Percentiles rank a stretch among this genome's conserved stretches.
Evolutionary conservation across 1,284 basidiomycete species (phyloP).

Genomic region (Sanghuangporus weigelae): DNA sequence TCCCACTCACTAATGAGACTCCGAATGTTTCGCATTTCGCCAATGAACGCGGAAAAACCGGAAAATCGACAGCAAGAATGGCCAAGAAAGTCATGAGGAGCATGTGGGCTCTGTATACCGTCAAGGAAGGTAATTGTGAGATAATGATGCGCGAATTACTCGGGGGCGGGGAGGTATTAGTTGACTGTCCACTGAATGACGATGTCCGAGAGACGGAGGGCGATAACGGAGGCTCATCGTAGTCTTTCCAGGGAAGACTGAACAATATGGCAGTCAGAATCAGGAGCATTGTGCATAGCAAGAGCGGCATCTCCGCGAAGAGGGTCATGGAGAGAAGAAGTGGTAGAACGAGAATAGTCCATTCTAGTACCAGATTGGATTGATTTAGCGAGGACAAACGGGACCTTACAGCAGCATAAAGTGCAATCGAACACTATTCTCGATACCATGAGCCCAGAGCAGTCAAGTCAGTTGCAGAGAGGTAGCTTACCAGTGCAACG

Average conservation of each 20-base stretch:
- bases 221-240: conserved; percentile 2
- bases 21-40: conserved; percentile 96
- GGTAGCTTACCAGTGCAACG: conserved; percentile 64
- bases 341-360: conserved; percentile 64
- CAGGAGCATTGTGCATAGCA: conserved; percentile 48
- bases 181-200: conserved; percentile 16
- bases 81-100: conserved; percentile 88
- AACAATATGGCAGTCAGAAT: conserved; percentile 25
- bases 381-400: conserved; percentile 35
- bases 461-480: conserved; percentile 8
- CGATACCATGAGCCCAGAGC: conserved; percentile 17
- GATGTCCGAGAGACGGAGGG: conserved; percentile 22
- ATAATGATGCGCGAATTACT: conserved; percentile 21
- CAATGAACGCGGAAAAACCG: conserved; percentile 81
- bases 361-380: conserved; percentile 51
- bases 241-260: conserved; percentile 8
- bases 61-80: conserved; percentile 96
- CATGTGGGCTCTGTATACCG: conserved; percentile 92
- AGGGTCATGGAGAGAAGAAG: conserved; percentile 77
- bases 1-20: conserved; percentile 71
- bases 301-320: conserved; percentile 53
- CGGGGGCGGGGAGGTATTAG: conserved; percentile 9
- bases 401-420: conserved; percentile 57
- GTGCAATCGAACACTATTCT: conserved; percentile 60
- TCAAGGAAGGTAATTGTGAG: conserved; percentile 63